Base-by-base conservation (phyloP, 768 basidiomycete species). In the Lanmaoa rubissima region DNA sequence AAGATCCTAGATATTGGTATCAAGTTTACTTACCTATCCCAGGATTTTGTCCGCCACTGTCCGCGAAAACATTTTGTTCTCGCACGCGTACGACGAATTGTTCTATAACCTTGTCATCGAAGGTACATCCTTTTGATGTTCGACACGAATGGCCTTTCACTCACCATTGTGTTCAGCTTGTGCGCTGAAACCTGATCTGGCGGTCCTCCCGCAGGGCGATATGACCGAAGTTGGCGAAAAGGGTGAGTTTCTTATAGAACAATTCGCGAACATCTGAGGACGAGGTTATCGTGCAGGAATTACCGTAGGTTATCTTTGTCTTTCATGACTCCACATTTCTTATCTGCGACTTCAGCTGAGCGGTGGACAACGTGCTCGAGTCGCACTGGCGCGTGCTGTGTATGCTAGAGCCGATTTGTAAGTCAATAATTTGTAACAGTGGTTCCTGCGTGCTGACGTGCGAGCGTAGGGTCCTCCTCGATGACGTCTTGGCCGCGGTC, bases 341-440 rank as follows among this genome's bases (percentile, higher is more conserved):
- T 40, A 62, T 24, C 7, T 63, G 6, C 17, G 35, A 50, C 38
- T 43, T 21, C 53, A 90, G 85, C 69, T 92, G 56, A 89, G 87
- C 61, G 92, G 93, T 38, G 93, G 93, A 0, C 90, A 94, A 68
- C 83, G 89, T 16, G 90, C 92, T 50, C 84, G 92, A 31, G 79
- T 95, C 8, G 82, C 88, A 14, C 76, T 97, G 10, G 96, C 96
- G 7, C 78, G 94, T 32, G 92, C 92, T 3, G 90, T 96, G 0
- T 98, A 98, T 71, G 86, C 93, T 4, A 82, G 94, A 44, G 93
- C 94, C 1, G 95, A 98, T 69, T 69, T 97, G 82, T 93, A 63
- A 65, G 84, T 71, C 6, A 16, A 28, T 13, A 8, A 31, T 6
- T 4, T 7, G 1, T 10, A 9, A 5, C 4, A 1, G 14, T 24